Evolutionary conservation across 148 eudicot genomes (phyloP).

Genomic region (Chenopodium berlandieri): DNA sequence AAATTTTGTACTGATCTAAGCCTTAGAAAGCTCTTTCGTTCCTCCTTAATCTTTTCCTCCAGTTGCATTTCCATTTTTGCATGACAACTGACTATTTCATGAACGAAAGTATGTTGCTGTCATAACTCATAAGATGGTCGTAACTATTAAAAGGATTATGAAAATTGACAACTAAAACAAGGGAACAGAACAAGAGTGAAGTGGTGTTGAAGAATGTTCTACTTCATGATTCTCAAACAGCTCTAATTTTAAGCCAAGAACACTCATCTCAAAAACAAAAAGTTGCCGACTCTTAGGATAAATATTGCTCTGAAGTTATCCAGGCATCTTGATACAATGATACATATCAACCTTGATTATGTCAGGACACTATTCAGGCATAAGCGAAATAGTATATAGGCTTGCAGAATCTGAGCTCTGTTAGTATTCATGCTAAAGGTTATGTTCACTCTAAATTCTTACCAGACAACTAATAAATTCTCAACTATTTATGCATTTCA

Average conservation of each 20-base stretch:
- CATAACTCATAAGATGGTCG: too few species aligned
- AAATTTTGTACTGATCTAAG: not conserved
- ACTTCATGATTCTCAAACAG: not conserved
- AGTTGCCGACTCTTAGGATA: not conserved
- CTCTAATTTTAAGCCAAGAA: not conserved
- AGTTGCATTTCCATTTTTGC: not conserved
- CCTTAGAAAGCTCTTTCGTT: too few species aligned
- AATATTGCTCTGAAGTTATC: not conserved
- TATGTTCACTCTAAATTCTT: not conserved
- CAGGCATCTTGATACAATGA: not conserved
- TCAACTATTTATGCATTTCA: not conserved
- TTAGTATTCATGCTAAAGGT: not conserved
- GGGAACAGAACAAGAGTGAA: too few species aligned
- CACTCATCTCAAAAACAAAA: not conserved
- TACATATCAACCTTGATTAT: not conserved
- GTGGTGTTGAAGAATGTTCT: not conserved
- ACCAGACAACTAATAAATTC: not conserved
- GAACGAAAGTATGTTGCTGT: not conserved
- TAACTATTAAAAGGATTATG: too few species aligned
- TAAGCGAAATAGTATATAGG: too few species aligned
- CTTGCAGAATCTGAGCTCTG: not conserved
- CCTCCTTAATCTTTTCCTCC: not conserved
- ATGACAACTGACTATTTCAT: not conserved
- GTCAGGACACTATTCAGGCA: not conserved
- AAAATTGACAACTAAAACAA: too few species aligned